Conservation (phyloP, 495 filamentous ascomycete genomes). For the Xylaria grammica region DNA sequence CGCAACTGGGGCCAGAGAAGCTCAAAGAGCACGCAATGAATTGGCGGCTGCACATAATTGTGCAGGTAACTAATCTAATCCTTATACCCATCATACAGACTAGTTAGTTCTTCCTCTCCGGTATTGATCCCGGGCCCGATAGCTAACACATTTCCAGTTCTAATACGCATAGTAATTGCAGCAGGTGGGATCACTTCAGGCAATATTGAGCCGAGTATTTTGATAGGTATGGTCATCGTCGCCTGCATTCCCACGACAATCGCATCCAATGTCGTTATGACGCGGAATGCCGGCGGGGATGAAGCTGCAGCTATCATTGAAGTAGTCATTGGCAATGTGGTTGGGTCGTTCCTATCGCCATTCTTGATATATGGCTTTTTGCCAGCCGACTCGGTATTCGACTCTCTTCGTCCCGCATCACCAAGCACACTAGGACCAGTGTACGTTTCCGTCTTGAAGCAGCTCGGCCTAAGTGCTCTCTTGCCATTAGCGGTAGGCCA, state of each 20-base stretch:
- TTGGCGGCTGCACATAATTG: conserved; percentile 58
- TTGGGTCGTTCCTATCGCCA: conserved; percentile 58
- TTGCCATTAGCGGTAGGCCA: conserved; percentile 58
- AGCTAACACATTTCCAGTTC: conserved; percentile 40
- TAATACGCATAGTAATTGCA: conserved; percentile 54
- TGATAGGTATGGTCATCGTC: conserved; percentile 59
- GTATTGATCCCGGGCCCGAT: conserved; percentile 4
- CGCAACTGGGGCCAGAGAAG: conserved; percentile 58
- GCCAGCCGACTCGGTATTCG: conserved; percentile 49
- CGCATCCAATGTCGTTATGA: conserved; percentile 65
- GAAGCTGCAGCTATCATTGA: conserved; percentile 61
- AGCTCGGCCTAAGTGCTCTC: conserved; percentile 56
- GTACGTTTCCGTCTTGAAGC: conserved; percentile 59
- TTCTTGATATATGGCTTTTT: conserved; percentile 57
- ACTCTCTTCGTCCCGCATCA: conserved; percentile 49
- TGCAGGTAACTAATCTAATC: conserved; percentile 58
- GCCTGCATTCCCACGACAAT: conserved; percentile 65
- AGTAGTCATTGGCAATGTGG: conserved; percentile 60
- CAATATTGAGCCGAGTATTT: conserved; percentile 53
- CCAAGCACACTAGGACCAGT: conserved; percentile 49
- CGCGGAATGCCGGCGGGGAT: conserved; percentile 57
- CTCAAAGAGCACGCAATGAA: conserved; percentile 55
- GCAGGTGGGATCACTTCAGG: conserved; percentile 45
- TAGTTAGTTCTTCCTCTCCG: conserved; percentile 24
- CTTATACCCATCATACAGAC: conserved; percentile 53